Percentiles rank a stretch among this genome's conserved stretches.
phyloP scores from a whole-genome alignment of 768 basidiomycete species.

The Chalciporus piperatus region DNA sequence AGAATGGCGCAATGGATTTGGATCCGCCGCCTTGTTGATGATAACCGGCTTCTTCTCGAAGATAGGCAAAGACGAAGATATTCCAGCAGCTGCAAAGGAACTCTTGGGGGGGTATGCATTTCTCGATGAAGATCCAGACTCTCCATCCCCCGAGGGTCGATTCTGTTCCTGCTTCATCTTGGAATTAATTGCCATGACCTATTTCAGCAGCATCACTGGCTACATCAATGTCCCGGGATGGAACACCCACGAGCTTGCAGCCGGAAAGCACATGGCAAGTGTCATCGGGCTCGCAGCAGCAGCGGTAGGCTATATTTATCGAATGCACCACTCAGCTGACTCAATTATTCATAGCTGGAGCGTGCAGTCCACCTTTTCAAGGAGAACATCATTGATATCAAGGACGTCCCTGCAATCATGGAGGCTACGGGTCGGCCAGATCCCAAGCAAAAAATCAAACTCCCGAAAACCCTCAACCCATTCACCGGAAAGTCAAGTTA shows the following conservation, averaged over 20 bases:
- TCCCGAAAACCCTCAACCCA: constrained; percentile 1
- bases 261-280: background rate
- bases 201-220: background rate
- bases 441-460: too few relatives aligned
- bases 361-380: background rate
- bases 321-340: background rate
- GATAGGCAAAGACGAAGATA: background rate
- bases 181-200: background rate
- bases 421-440: background rate
- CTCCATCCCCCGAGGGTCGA: background rate
- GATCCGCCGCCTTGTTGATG: constrained; percentile 1
- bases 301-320: background rate
- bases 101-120: background rate
- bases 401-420: background rate
- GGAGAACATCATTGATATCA: background rate
- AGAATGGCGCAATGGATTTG: constrained; percentile 1
- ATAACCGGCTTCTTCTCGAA: background rate
- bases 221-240: background rate
- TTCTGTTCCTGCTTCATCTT: background rate
- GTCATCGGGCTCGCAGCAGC: background rate
- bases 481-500: background rate
- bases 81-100: background rate
- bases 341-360: constrained; percentile 3
- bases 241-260: background rate
- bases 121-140: background rate